Percentiles rank a stretch among this genome's conserved stretches.
These are phyloP conservation scores for Barnettozyma wickerhamii DNA, from an alignment of 805 yeast genomes.

Conservation along the genomic window DNA sequence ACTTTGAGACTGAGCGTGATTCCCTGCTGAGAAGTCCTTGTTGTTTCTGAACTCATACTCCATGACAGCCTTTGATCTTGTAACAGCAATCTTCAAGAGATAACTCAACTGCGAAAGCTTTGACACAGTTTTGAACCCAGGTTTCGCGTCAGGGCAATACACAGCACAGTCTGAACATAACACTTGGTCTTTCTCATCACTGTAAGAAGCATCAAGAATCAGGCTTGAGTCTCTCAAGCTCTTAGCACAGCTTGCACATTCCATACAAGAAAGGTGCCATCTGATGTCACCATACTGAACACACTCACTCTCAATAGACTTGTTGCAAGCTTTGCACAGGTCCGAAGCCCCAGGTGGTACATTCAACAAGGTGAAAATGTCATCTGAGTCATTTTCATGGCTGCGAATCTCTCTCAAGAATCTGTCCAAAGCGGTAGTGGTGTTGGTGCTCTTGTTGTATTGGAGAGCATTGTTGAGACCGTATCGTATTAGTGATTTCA, in stretches of 20 bases:
- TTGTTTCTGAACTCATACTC: conserved; percentile 26
- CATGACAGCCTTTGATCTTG: conserved; percentile 66
- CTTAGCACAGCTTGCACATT: conserved; percentile 56
- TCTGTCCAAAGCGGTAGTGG: conserved; percentile 57
- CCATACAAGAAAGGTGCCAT: conserved; percentile 80
- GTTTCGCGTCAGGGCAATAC: conserved; percentile 41
- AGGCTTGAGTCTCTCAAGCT: conserved; percentile 34
- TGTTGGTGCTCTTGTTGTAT: conserved; percentile 51
- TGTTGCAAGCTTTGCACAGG: conserved; percentile 63
- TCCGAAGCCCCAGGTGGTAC: conserved; percentile 67
- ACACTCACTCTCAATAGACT: conserved; percentile 84
- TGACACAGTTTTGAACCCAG: conserved; percentile 60
- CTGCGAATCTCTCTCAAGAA: conserved; percentile 52
- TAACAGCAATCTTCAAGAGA: conserved; percentile 77
- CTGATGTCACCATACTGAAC: conserved; percentile 53
- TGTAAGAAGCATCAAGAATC: conserved; percentile 42
- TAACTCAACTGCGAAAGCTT: conserved; percentile 71
- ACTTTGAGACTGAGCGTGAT: conserved; percentile 8
- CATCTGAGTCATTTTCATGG: conserved; percentile 37
- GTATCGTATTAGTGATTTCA: conserved; percentile 76
- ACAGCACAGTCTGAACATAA: conserved; percentile 63
- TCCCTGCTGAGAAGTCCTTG: conserved; percentile 3
- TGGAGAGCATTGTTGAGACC: conserved; percentile 78
- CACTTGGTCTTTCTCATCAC: conserved; percentile 30
- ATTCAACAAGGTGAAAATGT: conserved; percentile 33